These are phyloP conservation scores for Nitzschia sp. DNA, from an alignment of 108 stramenopile genomes.

Conservation along the genomic window DNA sequence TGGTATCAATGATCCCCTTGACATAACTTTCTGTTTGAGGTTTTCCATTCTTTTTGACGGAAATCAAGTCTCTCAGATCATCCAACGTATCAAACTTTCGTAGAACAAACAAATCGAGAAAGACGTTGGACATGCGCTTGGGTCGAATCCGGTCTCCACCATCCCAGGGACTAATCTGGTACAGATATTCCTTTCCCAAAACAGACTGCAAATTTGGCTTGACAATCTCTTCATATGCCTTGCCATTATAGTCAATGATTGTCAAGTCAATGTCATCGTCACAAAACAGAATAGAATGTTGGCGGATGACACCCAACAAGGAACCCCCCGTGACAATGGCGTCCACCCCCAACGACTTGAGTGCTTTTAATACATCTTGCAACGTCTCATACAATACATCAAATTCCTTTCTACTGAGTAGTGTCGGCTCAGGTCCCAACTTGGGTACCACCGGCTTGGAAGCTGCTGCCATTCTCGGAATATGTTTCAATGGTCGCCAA, in stretches of 20 bases:
- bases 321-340: constrained; percentile 74
- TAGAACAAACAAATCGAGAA: constrained; percentile 63
- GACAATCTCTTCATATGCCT: constrained; percentile 40
- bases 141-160: constrained; percentile 65
- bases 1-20: constrained; percentile 32
- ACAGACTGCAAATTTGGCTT: constrained; percentile 31
- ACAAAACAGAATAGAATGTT: constrained; percentile 72
- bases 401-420: constrained; percentile 54
- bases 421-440: constrained; percentile 51
- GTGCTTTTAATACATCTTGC: constrained; percentile 35
- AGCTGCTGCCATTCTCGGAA: no score
- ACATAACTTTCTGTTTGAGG: constrained; percentile 48
- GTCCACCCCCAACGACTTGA: constrained; percentile 41
- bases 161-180: constrained; percentile 58
- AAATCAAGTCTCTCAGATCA: constrained; percentile 46
- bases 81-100: constrained; percentile 42
- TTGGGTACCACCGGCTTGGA: constrained; percentile 16
- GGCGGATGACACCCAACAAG: constrained; percentile 66
- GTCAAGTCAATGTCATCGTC: constrained; percentile 82
- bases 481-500: no score
- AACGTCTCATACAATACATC: constrained; percentile 56
- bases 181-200: constrained; percentile 41
- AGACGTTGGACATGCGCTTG: constrained; percentile 48
- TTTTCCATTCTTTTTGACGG: constrained; percentile 59
- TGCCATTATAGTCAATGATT: constrained; percentile 45